Conservation (phyloP, 768 basidiomycete genomes). For the Pleurotus salmoneostramineus region DNA sequence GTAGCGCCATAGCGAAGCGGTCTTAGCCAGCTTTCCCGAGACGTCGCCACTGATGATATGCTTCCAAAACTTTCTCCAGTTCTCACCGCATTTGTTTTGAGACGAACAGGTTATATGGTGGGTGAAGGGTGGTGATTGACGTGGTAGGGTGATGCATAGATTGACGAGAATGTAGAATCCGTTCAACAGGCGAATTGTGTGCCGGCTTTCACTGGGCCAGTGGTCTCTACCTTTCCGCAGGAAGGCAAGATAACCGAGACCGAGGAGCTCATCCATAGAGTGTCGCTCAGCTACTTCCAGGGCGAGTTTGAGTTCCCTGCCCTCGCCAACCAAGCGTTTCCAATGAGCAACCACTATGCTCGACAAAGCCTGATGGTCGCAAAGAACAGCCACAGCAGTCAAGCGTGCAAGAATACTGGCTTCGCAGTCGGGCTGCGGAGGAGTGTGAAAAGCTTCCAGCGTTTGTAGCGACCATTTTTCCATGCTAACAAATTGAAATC, state of each 20-base stretch:
- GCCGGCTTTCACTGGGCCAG: conserved; percentile 45
- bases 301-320: conserved; percentile 40
- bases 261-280: conserved; percentile 40
- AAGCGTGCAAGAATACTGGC: conserved; percentile 13
- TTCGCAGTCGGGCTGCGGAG: neutral
- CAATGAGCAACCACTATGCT: conserved; percentile 37
- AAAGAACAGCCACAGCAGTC: conserved; percentile 50
- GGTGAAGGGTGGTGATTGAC: conserved; percentile 40
- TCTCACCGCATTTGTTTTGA: conserved; percentile 31
- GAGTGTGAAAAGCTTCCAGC: neutral
- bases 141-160: conserved; percentile 39
- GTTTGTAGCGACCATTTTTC: conserved; percentile 7
- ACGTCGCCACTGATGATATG: conserved; percentile 32
- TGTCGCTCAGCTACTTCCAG: conserved; percentile 44
- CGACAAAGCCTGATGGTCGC: conserved; percentile 40
- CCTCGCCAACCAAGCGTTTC: conserved; percentile 43
- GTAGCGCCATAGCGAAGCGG: conserved; percentile 7
- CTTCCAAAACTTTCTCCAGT: conserved; percentile 44
- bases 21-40: conserved; percentile 1
- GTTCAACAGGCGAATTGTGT: conserved; percentile 47
- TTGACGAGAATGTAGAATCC: conserved; percentile 47
- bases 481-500: conserved; percentile 8
- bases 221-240: conserved; percentile 44
- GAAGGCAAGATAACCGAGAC: conserved; percentile 49
- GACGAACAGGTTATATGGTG: conserved; percentile 22